A percentile compares a stretch with the other conserved stretches of the same genome.
Conservation (phyloP, 441 rosid species). For the Hura crepitans region DNA sequence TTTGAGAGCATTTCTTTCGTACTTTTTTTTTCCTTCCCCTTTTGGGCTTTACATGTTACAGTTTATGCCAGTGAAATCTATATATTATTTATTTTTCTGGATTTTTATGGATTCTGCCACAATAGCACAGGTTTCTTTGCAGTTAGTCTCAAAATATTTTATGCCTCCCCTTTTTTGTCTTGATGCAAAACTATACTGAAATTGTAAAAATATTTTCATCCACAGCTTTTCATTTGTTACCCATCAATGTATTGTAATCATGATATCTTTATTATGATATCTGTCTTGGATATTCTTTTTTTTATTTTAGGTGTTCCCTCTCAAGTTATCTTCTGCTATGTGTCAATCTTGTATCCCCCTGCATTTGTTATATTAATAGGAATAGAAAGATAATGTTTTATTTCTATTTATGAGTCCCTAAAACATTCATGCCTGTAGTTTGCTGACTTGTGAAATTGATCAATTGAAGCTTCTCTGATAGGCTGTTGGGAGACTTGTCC, state of each 20-base stretch:
- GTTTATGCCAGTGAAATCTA: not conserved
- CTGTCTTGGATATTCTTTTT: too few relatives aligned
- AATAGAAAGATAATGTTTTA: not conserved
- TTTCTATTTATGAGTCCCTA: not conserved
- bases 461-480: constrained; percentile 20
- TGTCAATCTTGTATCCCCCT: not conserved
- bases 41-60: not conserved
- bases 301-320: not conserved
- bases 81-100: not conserved
- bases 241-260: not conserved
- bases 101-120: not conserved
- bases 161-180: not conserved
- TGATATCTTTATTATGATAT: not conserved
- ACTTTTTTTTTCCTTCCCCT: not conserved
- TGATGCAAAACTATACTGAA: not conserved
- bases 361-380: not conserved
- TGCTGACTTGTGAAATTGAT: constrained; percentile 3
- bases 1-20: not conserved
- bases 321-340: not conserved
- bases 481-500: constrained; percentile 17
- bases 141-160: too few relatives aligned
- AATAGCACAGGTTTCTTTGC: not conserved
- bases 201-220: not conserved
- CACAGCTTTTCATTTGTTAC: not conserved
- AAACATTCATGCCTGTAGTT: not conserved